Evolutionary conservation across 352 stramenopile species (phyloP).

Genomic region (Phytophthora cactorum): DNA sequence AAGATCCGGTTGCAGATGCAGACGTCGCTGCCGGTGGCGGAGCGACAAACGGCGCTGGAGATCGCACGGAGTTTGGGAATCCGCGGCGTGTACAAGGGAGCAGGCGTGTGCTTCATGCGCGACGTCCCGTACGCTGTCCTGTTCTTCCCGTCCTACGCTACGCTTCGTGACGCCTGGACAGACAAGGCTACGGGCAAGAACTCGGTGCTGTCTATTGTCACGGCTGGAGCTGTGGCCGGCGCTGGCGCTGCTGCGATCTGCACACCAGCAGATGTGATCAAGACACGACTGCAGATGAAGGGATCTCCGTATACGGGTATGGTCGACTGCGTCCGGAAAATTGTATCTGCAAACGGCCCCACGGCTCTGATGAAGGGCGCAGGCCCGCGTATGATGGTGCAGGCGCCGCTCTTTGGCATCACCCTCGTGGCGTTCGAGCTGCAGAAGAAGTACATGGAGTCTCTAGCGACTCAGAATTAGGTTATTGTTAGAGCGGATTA

Average conservation of each 20-base stretch:
- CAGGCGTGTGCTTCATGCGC: constrained; percentile 86
- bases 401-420: constrained; percentile 87
- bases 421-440: constrained; percentile 87
- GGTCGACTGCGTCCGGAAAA: constrained; percentile 81
- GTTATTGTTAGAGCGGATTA: constrained; percentile 8
- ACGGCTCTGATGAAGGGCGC: constrained; percentile 87
- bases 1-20: constrained; percentile 94
- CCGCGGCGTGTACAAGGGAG: constrained; percentile 87
- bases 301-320: constrained; percentile 84
- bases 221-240: constrained; percentile 66
- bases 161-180: constrained; percentile 52
- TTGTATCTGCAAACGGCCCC: constrained; percentile 80
- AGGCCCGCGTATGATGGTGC: constrained; percentile 87
- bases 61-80: constrained; percentile 78
- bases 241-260: constrained; percentile 64
- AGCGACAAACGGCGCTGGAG: constrained; percentile 64
- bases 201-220: constrained; percentile 66
- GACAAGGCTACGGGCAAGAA: constrained; percentile 58
- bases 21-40: constrained; percentile 60
- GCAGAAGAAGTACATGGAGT: constrained; percentile 90
- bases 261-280: constrained; percentile 88
- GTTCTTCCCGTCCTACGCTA: constrained; percentile 93
- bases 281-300: constrained; percentile 87
- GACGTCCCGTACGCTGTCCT: constrained; percentile 94
- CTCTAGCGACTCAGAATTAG: constrained; percentile 36